Evolutionary conservation across 306 rosid genomes (phyloP), one percentile per base, ranked within the genome.

Genomic region (Sophora flavescens): DNA sequence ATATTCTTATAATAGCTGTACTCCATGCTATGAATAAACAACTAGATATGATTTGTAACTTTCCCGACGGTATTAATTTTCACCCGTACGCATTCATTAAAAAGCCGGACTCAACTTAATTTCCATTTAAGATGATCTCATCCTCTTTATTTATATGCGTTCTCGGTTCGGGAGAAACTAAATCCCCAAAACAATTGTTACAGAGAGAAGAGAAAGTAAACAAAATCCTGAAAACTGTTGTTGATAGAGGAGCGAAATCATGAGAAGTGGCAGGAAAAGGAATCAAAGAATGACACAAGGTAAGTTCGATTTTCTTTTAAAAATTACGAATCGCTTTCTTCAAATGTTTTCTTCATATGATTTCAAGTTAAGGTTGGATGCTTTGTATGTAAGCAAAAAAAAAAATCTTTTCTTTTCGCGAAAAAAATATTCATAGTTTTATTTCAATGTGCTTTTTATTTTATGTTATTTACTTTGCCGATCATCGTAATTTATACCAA

Each of bases 251-350:
- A 5, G 56, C 8, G 28, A 38, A n/a, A 6, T 36, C n/a, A 22
- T 22, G 22, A 22, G 22, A 78, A 18, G n/a, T 63, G 38, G 52
- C 3, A n/a, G 16, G 35, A 16, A 35, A 35, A 10, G 18, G 3
- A 53, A 2, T 52, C 1, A 39, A 74, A 71, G 68, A 48, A 63
- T 81, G 84, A 44, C 30, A 4, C 44, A n/a, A 78, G 77, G 87
- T 80, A 14, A 78, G 61, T 78, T 13, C 6, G 26, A 28, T 41
- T 54, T 11, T 7, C 2, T 71, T 50, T 16, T 0, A 15, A n/a
- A 56, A n/a, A n/a, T n/a, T n/a, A 8, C 8, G 2, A 44, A 5
- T 22, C 0, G 0, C 4, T 3, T 11, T 26, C 71, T 10, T 12
- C 15, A 45, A 47, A 32, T 26, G 0, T 3, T 1, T 33, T 16